Conservation (phyloP, 345 rosid genomes). For the Jatropha curcas region DNA sequence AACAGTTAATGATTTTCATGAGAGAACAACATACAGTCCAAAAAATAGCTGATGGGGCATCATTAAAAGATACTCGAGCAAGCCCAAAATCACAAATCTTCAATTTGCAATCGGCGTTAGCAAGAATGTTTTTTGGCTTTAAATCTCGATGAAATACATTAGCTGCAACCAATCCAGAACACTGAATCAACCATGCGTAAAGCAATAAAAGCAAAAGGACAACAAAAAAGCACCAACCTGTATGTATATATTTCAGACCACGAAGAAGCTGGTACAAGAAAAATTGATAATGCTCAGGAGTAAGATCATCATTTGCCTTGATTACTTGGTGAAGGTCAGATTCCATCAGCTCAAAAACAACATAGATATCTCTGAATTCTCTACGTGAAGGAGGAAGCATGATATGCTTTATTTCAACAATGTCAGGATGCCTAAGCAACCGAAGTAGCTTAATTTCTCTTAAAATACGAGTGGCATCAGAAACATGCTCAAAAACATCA, state of each 20-base stretch:
- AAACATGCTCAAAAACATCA: conserved; percentile 96
- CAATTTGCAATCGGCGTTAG: conserved; percentile 97
- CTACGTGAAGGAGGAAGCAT: conserved; percentile 98
- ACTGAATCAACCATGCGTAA: conserved; percentile 12
- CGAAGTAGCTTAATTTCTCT: conserved; percentile 95
- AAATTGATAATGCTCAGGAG: conserved; percentile 95
- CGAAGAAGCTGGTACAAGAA: conserved; percentile 98
- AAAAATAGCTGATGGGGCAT: conserved; percentile 94
- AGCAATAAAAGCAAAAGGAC: conserved; percentile 9
- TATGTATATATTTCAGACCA: conserved; percentile 84
- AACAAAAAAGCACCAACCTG: conserved; percentile 52
- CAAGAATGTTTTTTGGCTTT: conserved; percentile 97
- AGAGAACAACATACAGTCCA: conserved; percentile 80
- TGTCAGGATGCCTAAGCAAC: conserved; percentile 91
- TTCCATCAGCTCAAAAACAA: conserved; percentile 96
- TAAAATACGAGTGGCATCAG: conserved; percentile 94
- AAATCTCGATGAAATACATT: conserved; percentile 96
- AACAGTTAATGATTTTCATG: conserved; percentile 12
- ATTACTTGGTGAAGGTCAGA: conserved; percentile 98
- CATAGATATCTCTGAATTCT: conserved; percentile 91
- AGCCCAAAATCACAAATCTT: conserved; percentile 99
- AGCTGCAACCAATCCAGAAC: conserved; percentile 49
- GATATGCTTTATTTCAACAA: conserved; percentile 90
- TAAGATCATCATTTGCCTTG: conserved; percentile 92
- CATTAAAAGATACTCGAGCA: conserved; percentile 95